Conservation (phyloP, 208 protist genomes). For the Angomonas ambiguus region DNA sequence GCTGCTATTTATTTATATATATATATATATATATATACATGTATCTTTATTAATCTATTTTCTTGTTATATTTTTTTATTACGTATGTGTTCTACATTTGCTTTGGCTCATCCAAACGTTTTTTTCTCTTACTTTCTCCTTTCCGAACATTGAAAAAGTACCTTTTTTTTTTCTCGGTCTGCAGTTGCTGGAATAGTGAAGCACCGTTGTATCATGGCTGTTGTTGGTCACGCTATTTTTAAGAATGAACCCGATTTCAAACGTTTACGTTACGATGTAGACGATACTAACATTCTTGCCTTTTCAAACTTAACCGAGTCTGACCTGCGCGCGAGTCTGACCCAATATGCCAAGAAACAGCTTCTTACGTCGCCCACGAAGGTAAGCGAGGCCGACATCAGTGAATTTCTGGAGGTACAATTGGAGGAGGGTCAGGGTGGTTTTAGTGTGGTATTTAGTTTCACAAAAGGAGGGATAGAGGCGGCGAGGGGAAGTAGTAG, state of each 20-base stretch:
- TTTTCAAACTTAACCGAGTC: background rate
- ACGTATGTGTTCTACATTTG: background rate
- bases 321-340: background rate
- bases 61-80: background rate
- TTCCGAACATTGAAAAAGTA: background rate
- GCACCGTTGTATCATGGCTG: too few species aligned
- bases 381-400: background rate
- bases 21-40: background rate
- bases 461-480: background rate
- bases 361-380: background rate
- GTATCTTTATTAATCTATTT: background rate
- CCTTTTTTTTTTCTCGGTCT: background rate
- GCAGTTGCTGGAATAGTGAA: background rate
- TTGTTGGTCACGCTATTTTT: background rate
- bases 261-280: background rate
- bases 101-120: background rate
- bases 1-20: background rate
- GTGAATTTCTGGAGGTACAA: background rate
- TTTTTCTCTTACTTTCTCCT: constrained; percentile 11
- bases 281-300: background rate
- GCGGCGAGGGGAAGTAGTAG: too few species aligned
- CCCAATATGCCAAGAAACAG: background rate
- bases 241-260: background rate
- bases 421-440: background rate
- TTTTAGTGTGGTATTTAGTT: background rate